Evolutionary conservation across 2,329 filamentous ascomycete genomes (phyloP).

Genomic region (Fusarium nanum): DNA sequence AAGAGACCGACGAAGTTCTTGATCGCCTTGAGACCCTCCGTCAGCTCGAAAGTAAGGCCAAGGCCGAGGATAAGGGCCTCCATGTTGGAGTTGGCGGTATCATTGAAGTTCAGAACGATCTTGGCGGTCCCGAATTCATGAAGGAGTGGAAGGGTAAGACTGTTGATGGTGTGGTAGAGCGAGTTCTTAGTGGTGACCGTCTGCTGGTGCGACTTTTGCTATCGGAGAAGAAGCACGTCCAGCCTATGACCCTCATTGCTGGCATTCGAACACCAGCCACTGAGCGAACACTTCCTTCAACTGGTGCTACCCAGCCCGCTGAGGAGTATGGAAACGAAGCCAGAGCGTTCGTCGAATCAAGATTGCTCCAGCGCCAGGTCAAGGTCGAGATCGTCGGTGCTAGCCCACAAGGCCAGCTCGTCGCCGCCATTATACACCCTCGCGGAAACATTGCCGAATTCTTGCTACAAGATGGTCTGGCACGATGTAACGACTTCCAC

Average conservation of each 20-base stretch:
- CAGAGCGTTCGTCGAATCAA: conserved; percentile 84
- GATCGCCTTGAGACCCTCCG: conserved; percentile 82
- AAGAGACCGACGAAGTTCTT: conserved; percentile 81
- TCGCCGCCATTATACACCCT: conserved; percentile 88
- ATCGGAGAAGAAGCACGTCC: conserved; percentile 84
- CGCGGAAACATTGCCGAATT: conserved; percentile 93
- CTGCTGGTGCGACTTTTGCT: conserved; percentile 85
- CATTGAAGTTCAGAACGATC: conserved; percentile 84
- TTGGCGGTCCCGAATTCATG: conserved; percentile 82
- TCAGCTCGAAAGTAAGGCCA: conserved; percentile 80
- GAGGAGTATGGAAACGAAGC: conserved; percentile 94
- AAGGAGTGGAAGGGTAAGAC: conserved; percentile 87
- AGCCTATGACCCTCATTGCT: conserved; percentile 89
- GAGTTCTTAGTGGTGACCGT: conserved; percentile 90
- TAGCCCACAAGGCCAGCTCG: conserved; percentile 90
- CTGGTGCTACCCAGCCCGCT: conserved; percentile 82
- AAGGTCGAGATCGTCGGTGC: conserved; percentile 85
- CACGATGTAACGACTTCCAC: conserved; percentile 94
- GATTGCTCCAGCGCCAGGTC: conserved; percentile 87
- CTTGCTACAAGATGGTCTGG: conserved; percentile 87
- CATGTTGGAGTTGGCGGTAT: conserved; percentile 75
- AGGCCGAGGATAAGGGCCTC: conserved; percentile 81
- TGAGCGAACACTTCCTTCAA: conserved; percentile 81
- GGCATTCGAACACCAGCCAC: conserved; percentile 92
- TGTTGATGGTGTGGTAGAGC: conserved; percentile 88